phyloP scores from a whole-genome alignment of 768 basidiomycete species.

The Auricularia heimuer region DNA sequence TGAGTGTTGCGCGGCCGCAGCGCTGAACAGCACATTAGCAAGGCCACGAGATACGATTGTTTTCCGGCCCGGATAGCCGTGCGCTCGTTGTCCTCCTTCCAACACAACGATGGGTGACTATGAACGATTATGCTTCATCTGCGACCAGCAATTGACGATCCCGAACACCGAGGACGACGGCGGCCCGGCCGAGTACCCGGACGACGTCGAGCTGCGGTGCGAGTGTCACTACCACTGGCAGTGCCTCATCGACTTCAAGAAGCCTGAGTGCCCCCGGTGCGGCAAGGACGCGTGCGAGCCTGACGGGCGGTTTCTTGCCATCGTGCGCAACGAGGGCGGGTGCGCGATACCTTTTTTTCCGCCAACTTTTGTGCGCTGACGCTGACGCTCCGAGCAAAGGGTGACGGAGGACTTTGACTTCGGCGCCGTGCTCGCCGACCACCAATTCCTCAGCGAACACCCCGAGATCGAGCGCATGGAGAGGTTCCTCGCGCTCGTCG shows the following conservation, averaged over 20 bases:
- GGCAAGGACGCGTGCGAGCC: background rate
- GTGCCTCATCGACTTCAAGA: background rate
- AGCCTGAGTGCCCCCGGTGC: background rate
- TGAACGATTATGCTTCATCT: background rate
- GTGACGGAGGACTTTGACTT: background rate
- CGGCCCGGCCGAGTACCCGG: background rate
- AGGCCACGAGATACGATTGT: no score
- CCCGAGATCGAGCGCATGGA: background rate
- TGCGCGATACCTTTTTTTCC: background rate
- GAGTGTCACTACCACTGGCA: background rate
- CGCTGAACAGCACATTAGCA: no score
- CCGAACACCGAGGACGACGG: background rate
- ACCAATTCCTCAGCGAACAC: background rate
- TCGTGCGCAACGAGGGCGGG: slow-evolving; percentile 1
- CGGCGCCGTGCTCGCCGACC: background rate
- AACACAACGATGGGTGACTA: no score
- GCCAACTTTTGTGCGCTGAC: background rate
- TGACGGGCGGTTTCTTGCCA: background rate
- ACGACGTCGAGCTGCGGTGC: slow-evolving; percentile 1
- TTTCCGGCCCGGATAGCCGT: no score
- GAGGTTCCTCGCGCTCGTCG: background rate
- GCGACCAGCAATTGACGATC: background rate
- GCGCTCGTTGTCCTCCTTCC: no score
- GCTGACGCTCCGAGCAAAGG: background rate
- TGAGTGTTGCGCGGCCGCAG: no score